Percentiles rank a stretch among this genome's conserved stretches.
Evolutionary conservation across 208 protist species (phyloP).

Genomic region (Trypanosoma avium): DNA sequence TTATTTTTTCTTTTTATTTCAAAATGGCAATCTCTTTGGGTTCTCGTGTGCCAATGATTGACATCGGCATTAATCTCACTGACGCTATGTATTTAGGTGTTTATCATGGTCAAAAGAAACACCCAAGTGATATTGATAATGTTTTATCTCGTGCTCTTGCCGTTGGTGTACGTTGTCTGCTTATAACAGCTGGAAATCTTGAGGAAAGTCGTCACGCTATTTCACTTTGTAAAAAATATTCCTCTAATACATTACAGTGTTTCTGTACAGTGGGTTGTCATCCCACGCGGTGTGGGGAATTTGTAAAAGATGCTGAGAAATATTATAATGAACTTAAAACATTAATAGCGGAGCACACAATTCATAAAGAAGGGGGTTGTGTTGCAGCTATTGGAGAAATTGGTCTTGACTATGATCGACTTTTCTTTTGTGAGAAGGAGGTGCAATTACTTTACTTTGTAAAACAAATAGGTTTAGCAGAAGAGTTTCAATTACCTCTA

Average conservation of each 20-base stretch:
- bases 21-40: neutral
- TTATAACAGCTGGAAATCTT: conserved; percentile 72
- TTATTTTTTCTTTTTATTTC: conserved; percentile 3
- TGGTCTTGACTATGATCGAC: conserved; percentile 94
- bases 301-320: conserved; percentile 46
- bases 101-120: conserved; percentile 58
- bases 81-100: conserved; percentile 78
- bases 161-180: conserved; percentile 61
- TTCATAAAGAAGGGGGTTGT: conserved; percentile 48
- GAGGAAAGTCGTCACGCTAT: conserved; percentile 61
- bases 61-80: conserved; percentile 89
- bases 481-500: conserved; percentile 82
- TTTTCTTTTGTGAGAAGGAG: conserved; percentile 90
- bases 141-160: conserved; percentile 57
- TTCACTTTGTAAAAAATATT: conserved; percentile 51
- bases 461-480: conserved; percentile 79
- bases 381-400: conserved; percentile 86
- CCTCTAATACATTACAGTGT: conserved; percentile 35
- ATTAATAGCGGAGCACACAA: conserved; percentile 52
- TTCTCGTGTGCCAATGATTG: conserved; percentile 51
- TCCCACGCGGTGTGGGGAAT: conserved; percentile 84
- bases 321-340: conserved; percentile 56
- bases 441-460: conserved; percentile 84
- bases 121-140: conserved; percentile 50
- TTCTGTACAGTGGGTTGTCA: conserved; percentile 88